A percentile compares a stretch with the other conserved stretches of the same genome.
phyloP scores from a whole-genome alignment of 108 stramenopile genomes.

The Craspedostauros australis region DNA sequence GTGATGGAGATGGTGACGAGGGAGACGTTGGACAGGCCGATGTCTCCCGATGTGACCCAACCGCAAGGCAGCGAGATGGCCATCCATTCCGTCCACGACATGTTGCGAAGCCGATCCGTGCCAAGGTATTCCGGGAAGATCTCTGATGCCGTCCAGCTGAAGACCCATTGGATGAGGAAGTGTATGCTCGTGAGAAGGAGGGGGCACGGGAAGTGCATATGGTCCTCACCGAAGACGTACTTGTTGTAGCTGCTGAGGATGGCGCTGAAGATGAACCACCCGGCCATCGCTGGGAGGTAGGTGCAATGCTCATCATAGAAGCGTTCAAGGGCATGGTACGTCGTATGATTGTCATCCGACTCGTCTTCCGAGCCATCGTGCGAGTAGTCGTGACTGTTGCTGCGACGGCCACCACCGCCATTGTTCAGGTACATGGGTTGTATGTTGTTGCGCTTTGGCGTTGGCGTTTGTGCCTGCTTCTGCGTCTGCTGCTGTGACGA shows the following conservation, averaged over 20 bases:
- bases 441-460: no score
- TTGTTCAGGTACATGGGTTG: no score
- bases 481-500: no score
- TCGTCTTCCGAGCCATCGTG: no score
- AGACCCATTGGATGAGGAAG: conserved; percentile 79
- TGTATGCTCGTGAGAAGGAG: conserved; percentile 76
- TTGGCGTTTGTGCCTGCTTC: no score
- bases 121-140: conserved; percentile 56
- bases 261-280: conserved; percentile 88
- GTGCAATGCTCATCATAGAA: conserved; percentile 68
- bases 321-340: no score
- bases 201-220: conserved; percentile 80
- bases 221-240: conserved; percentile 62
- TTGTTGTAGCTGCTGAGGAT: conserved; percentile 53
- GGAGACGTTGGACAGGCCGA: conserved; percentile 77
- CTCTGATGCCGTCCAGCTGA: conserved; percentile 42
- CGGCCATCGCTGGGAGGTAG: conserved; percentile 74
- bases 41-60: conserved; percentile 66
- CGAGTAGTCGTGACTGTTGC: no score
- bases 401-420: no score
- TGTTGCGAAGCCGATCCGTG: conserved; percentile 40
- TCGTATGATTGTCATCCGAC: no score
- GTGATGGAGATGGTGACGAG: conserved; percentile 74
- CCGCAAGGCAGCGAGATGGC: conserved; percentile 75
- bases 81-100: conserved; percentile 69